Evolutionary conservation across 1,284 basidiomycete genomes (phyloP), one percentile per base, ranked within the genome.

Genomic region (Cystobasidium sp.): DNA sequence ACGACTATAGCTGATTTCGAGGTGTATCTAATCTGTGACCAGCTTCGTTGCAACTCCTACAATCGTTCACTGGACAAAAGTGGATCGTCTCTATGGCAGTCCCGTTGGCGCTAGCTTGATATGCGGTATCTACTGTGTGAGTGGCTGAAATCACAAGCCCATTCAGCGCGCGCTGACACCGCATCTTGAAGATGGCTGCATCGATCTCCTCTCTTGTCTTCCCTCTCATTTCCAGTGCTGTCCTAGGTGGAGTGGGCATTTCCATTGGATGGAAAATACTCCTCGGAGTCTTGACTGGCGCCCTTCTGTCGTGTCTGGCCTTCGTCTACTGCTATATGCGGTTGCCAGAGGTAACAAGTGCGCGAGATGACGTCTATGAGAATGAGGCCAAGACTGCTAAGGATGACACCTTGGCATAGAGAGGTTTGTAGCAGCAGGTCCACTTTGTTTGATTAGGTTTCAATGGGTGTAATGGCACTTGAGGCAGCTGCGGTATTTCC

Each of bases 31-130:
- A n/a, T n/a, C n/a, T n/a, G n/a, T 31, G 7, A 8, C 9, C 18
- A 72, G 69, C 49, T 51, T 72, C 20, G 20, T 72, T 20, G 41
- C 62, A 4, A 59, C 61, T 18, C 69, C 69, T 14, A 58, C 44
- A 18, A 9, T 72, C 12, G 69, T 59, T 1, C 55, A 72, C n/a
- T 62, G 61, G 37, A n/a, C 61, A 1, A 65, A 9, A 2, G 61
- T 72, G 1, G 69, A 72, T 49, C 22, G 49, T 5, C 43, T 46
- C 22, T 41, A 72, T 39, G 62, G 51, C 4, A 43, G 52, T 56
- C 20, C 46, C 16, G 61, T 72, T 5, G 69, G 69, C 5, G 39
- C 39, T 1, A 44, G 43, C 5, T 20, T 72, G 9, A 43, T 64
- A 20, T 72, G 47, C 53, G 62, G 69, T 24, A 24, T 51, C 8